Conservation (phyloP, 805 yeast genomes). For the Yamadazyma sp. region DNA sequence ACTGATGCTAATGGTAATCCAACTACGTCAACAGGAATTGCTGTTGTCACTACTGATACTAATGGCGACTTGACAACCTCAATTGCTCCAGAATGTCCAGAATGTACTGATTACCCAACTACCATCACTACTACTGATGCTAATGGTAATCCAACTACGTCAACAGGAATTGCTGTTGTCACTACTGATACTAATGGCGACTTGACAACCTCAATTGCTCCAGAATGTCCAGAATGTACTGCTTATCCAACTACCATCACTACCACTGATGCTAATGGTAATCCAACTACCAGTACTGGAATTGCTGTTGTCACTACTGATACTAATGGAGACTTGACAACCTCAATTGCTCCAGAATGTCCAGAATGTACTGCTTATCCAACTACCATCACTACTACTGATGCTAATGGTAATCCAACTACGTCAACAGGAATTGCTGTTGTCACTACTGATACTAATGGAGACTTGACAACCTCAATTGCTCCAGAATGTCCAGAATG, state of each 20-base stretch:
- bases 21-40: not conserved
- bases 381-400: slow-evolving; percentile 12
- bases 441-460: slow-evolving; percentile 13
- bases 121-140: slow-evolving; percentile 9
- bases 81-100: slow-evolving; percentile 8
- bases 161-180: slow-evolving; percentile 13
- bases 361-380: slow-evolving; percentile 11
- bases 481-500: slow-evolving; percentile 4
- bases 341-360: slow-evolving; percentile 6
- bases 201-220: slow-evolving; percentile 3
- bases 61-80: slow-evolving; percentile 1
- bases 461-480: slow-evolving; percentile 11
- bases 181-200: slow-evolving; percentile 3
- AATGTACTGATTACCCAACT: slow-evolving; percentile 9
- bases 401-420: slow-evolving; percentile 9
- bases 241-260: slow-evolving; percentile 4
- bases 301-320: not conserved
- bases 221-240: slow-evolving; percentile 2
- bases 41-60: slow-evolving; percentile 3
- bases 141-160: slow-evolving; percentile 14
- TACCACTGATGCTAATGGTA: not conserved
- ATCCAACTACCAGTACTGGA: not conserved
- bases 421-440: slow-evolving; percentile 13
- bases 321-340: slow-evolving; percentile 11
- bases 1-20: not conserved